These are phyloP conservation scores for Sarocladium kiliense DNA, from an alignment of 2,329 filamentous ascomycete genomes.

Conservation along the genomic window DNA sequence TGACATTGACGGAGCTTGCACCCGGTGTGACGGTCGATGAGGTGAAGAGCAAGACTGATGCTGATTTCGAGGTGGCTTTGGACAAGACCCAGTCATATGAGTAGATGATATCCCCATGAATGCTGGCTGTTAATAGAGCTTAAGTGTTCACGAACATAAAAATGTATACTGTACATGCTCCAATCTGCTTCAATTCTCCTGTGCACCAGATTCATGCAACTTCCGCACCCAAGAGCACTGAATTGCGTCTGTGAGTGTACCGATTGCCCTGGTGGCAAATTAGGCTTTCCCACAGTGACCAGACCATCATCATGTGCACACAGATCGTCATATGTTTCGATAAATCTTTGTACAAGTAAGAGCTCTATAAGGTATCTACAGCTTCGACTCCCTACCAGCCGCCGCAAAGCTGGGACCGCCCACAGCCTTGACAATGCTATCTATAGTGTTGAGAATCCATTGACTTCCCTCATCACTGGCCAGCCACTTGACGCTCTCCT, in stretches of 20 bases:
- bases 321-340: too few relatives aligned
- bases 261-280: too few relatives aligned
- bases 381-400: background rate
- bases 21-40: conserved; percentile 64
- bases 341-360: too few relatives aligned
- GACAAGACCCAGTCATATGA: background rate
- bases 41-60: conserved; percentile 64
- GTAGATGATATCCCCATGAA: conserved; percentile 4
- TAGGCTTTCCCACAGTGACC: too few relatives aligned
- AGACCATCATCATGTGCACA: too few relatives aligned
- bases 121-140: background rate
- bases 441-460: conserved; percentile 41
- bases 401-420: conserved; percentile 35
- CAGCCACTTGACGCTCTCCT: conserved; percentile 33
- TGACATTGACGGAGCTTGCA: conserved; percentile 67
- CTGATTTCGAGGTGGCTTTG: conserved; percentile 52
- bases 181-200: too few relatives aligned
- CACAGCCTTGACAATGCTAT: conserved; percentile 39
- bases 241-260: too few relatives aligned
- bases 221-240: too few relatives aligned
- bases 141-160: too few relatives aligned
- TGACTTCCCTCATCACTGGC: conserved; percentile 40
- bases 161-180: too few relatives aligned
- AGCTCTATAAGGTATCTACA: background rate
- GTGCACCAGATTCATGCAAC: too few relatives aligned